Percentiles rank a stretch among this genome's conserved stretches.
phyloP scores from a whole-genome alignment of 495 filamentous ascomycete genomes.

The Aspergillus kassunensis region DNA sequence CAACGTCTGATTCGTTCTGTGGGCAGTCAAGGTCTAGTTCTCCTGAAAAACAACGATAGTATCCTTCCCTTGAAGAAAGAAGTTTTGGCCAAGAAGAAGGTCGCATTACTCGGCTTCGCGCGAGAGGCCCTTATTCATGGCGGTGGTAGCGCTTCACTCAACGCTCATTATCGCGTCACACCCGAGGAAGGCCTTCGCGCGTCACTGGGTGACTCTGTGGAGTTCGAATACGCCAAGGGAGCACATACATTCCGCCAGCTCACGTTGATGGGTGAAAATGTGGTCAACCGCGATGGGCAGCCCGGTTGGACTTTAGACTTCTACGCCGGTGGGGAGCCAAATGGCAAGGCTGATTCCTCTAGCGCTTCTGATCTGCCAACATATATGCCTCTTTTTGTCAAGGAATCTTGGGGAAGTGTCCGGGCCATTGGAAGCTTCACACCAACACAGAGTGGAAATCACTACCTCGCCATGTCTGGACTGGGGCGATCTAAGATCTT shows the following conservation, averaged over 20 bases:
- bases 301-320: slow-evolving; percentile 8
- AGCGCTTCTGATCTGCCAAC: neutral
- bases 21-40: slow-evolving; percentile 1
- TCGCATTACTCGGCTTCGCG: slow-evolving; percentile 1
- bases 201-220: slow-evolving; percentile 2
- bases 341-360: neutral
- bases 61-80: slow-evolving; percentile 1
- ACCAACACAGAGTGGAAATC: slow-evolving; percentile 4
- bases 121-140: slow-evolving; percentile 7
- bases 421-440: neutral
- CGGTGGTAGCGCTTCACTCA: slow-evolving; percentile 4
- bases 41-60: slow-evolving; percentile 1
- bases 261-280: neutral
- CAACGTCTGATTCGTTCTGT: slow-evolving; percentile 2
- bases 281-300: neutral
- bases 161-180: slow-evolving; percentile 2
- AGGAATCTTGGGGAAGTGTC: slow-evolving; percentile 1
- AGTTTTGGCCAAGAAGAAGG: neutral
- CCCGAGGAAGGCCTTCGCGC: slow-evolving; percentile 8
- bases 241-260: slow-evolving; percentile 8
- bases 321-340: neutral
- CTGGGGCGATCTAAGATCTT: slow-evolving; percentile 5
- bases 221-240: slow-evolving; percentile 11
- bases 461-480: slow-evolving; percentile 14
- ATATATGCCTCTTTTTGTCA: neutral